Evolutionary conservation across 805 yeast genomes (phyloP).

Genomic region (Dipodascopsis tothii): DNA sequence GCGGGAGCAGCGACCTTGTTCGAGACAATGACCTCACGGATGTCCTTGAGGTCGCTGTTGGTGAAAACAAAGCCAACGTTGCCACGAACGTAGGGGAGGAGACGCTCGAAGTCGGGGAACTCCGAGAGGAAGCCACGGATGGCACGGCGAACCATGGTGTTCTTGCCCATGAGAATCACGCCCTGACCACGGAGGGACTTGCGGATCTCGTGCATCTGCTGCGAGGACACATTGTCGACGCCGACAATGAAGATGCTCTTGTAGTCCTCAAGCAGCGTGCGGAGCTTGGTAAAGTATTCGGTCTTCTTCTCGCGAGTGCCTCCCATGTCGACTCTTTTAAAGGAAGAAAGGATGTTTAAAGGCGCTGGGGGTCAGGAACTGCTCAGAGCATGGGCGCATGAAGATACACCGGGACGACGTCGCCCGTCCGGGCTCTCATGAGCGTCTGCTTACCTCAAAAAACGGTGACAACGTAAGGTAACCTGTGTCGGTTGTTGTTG

Average conservation of each 20-base stretch:
- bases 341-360: conserved; percentile 88
- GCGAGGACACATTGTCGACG: conserved; percentile 99
- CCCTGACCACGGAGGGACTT: conserved; percentile 91
- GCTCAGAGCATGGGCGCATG: no score
- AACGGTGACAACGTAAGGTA: no score
- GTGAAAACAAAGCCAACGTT: conserved; percentile 99
- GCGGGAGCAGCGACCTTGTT: conserved; percentile 99
- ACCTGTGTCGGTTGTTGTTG: no score
- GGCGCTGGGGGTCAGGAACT: conserved; percentile 38
- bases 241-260: conserved; percentile 98
- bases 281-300: conserved; percentile 92
- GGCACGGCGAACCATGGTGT: conserved; percentile 99
- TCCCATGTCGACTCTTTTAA: conserved; percentile 93
- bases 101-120: conserved; percentile 91
- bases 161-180: conserved; percentile 98
- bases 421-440: no score
- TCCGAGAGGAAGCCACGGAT: conserved; percentile 90
- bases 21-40: conserved; percentile 79
- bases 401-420: no score
- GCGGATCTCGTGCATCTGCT: conserved; percentile 99
- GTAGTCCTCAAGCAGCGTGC: conserved; percentile 91
- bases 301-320: conserved; percentile 96
- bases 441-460: no score
- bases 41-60: conserved; percentile 82
- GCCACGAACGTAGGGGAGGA: conserved; percentile 92